Conservation (phyloP, 2,329 filamentous ascomycete genomes). For the Beauveria pseudobassiana region DNA sequence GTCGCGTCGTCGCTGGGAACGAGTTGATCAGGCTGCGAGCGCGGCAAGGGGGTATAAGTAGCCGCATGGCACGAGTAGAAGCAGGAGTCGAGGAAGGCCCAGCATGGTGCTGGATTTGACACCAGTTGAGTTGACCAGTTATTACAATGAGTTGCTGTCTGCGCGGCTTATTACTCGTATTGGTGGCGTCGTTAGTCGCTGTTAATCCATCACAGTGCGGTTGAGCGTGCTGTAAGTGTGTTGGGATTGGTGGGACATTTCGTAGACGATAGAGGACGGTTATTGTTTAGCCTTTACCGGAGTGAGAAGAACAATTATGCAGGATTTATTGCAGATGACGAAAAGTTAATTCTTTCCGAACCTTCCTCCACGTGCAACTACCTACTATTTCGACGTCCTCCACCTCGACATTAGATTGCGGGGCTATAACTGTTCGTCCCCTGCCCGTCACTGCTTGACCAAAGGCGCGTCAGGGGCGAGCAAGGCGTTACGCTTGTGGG, state of each 20-base stretch:
- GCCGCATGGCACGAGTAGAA: neutral
- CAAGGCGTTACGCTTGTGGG: no score
- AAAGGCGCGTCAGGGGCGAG: no score
- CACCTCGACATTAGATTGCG: no score
- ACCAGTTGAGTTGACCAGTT: neutral
- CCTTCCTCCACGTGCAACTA: neutral
- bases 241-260: neutral
- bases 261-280: neutral
- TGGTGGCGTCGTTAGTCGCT: slow-evolving; percentile 2
- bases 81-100: neutral
- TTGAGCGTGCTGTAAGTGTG: neutral
- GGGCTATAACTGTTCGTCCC: no score
- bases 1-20: neutral
- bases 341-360: neutral
- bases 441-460: no score
- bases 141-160: neutral
- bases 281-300: neutral
- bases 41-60: neutral
- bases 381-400: no score
- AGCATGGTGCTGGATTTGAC: neutral
- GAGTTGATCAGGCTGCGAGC: neutral
- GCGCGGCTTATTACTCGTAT: neutral
- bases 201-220: neutral
- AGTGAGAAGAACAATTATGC: neutral
- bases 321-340: neutral